A percentile compares a stretch with the other conserved stretches of the same genome.
Evolutionary conservation across 345 rosid genomes (phyloP).

Genomic region (Arabis alpina): DNA sequence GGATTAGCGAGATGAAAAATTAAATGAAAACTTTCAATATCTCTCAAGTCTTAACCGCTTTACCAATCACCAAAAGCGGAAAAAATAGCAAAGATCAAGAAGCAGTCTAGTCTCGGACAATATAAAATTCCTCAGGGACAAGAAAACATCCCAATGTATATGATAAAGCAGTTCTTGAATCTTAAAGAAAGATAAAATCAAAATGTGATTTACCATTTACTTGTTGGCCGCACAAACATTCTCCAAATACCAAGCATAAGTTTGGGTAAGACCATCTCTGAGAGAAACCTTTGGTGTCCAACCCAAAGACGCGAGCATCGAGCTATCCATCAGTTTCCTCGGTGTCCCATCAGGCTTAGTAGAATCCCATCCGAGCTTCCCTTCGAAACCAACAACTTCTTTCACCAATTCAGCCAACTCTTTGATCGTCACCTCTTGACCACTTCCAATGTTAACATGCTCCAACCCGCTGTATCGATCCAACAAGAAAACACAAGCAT

Average conservation of each 20-base stretch:
- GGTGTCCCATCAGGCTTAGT: slow-evolving; percentile 97
- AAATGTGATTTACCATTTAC: slow-evolving; percentile 19
- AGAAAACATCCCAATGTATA: not conserved
- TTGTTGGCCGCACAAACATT: slow-evolving; percentile 52
- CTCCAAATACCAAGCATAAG: slow-evolving; percentile 89
- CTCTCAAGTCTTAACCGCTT: too few relatives aligned
- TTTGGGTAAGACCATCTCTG: slow-evolving; percentile 77
- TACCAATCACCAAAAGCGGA: too few relatives aligned
- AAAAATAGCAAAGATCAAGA: too few relatives aligned
- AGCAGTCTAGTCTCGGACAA: not conserved
- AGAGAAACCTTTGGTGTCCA: slow-evolving; percentile 78
- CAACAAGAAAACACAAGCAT: slow-evolving; percentile 82
- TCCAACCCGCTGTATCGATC: slow-evolving; percentile 73
- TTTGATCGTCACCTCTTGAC: slow-evolving; percentile 86
- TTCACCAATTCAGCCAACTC: slow-evolving; percentile 91
- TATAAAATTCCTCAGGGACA: slow-evolving; percentile 12
- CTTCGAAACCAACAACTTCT: slow-evolving; percentile 86
- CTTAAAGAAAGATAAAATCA: slow-evolving; percentile 16
- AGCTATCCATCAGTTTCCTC: slow-evolving; percentile 93
- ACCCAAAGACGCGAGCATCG: slow-evolving; percentile 74
- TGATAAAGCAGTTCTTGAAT: not conserved
- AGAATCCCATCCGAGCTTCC: slow-evolving; percentile 83
- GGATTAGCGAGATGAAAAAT: too few relatives aligned
- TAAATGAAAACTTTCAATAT: too few relatives aligned
- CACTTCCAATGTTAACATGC: slow-evolving; percentile 92